Evolutionary conservation across 2,329 filamentous ascomycete species (phyloP), one percentile per base, ranked within the genome.

Genomic region (Fusarium pseudoanthophilum): DNA sequence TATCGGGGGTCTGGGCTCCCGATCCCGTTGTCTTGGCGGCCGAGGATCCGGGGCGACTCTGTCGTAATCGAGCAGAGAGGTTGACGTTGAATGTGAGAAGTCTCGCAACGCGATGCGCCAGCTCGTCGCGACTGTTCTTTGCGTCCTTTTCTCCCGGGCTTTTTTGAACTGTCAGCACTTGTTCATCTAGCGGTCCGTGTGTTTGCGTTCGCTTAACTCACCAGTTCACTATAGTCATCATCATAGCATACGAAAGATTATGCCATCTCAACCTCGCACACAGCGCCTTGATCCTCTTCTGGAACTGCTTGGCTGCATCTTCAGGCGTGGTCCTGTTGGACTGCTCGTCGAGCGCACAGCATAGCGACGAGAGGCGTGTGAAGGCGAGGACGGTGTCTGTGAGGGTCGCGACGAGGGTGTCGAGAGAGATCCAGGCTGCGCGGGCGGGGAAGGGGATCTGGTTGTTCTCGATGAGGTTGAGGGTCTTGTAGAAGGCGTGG

Each of bases 161-260:
- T 58, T 42, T 30, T 30, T 30, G 26, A 2, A 34, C 32, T 6
- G 32, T 34, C 32, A 34, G 32, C 34, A 18, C 28, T 53, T 55
- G 60, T 53, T 53, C 64, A 21, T 28, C 36, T 20, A n/a, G 43
- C 34, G 58, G 67, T 30, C 67, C 51, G 66, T 64, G 66, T 68
- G 8, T 9, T 15, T n/a, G n/a, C n/a, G n/a, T n/a, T 11, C 40
- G 58, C 45, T 36, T 24, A 52, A 58, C 71, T 74, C 74, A 83
- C 81, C 82, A 83, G 72, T 83, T 82, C 26, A 83, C 72, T 46
- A 83, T 80, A 9, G 81, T 83, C 77, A 81, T 82, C 77, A 83
- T 82, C 78, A 83, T 80, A 21, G 80, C 81, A 73, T 83, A 81
- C n/a, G 81, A 82, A 26, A 83, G 72, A 52, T 80, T 82, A 73